A percentile compares a stretch with the other conserved stretches of the same genome.
phyloP scores from a whole-genome alignment of 495 filamentous ascomycete species.

The Hypoxylon trugodes region DNA sequence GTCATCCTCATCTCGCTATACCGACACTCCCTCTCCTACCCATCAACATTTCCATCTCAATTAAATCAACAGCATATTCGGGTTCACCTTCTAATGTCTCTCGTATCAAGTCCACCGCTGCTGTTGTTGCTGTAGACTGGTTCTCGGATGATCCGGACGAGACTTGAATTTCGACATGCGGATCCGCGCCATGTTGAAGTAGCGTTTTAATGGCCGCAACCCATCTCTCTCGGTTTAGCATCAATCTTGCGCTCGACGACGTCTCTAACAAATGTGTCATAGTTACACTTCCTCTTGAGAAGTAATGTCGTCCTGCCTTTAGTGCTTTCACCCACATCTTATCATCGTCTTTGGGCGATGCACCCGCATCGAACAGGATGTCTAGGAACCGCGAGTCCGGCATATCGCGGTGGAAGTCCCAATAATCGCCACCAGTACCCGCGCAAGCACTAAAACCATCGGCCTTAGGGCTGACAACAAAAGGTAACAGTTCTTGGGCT shows the following conservation, averaged over 20 bases:
- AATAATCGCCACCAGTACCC: conserved; percentile 40
- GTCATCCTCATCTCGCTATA: conserved; percentile 28
- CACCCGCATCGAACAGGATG: conserved; percentile 38
- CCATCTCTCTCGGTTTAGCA: conserved; percentile 45
- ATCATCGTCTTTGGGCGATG: conserved; percentile 25
- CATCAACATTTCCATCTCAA: conserved; percentile 43
- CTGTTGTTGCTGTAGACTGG: conserved; percentile 35
- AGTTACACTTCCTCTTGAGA: conserved; percentile 42
- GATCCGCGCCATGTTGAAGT: conserved; percentile 42
- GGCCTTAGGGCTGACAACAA: conserved; percentile 41
- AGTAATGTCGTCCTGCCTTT: conserved; percentile 43
- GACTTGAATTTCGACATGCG: conserved; percentile 38
- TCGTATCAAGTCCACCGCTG: conserved; percentile 42
- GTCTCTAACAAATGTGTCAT: conserved; percentile 46
- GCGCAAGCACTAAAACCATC: conserved; percentile 46
- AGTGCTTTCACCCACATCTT: conserved; percentile 38
- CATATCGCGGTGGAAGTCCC: conserved; percentile 48
- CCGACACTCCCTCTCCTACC: conserved; percentile 41
- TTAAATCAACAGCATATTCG: conserved; percentile 43
- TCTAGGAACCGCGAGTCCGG: conserved; percentile 41
- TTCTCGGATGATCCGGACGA: conserved; percentile 31
- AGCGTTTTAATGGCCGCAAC: conserved; percentile 44
- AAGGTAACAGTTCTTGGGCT: conserved; percentile 40
- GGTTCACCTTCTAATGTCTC: conserved; percentile 45
- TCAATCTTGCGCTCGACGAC: conserved; percentile 38